Evolutionary conservation across 495 filamentous ascomycete genomes (phyloP).

Genomic region (Neurospora sp.): DNA sequence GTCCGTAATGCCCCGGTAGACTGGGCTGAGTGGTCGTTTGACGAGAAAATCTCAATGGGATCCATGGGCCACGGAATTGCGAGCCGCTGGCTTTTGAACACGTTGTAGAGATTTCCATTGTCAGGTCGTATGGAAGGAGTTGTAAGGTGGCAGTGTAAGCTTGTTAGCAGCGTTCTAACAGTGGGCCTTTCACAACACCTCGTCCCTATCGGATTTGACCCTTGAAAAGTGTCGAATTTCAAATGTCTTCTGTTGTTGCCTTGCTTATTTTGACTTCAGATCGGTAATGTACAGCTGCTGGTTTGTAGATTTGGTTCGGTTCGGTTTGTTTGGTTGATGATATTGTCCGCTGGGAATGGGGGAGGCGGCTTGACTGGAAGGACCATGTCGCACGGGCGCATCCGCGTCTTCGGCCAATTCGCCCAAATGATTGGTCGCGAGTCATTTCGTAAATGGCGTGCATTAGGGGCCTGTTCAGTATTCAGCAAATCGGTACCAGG

Average conservation of each 20-base stretch:
- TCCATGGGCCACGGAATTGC: neutral
- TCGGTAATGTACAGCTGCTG: neutral
- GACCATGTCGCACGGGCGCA: neutral
- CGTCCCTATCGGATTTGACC: neutral
- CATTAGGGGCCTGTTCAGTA: neutral
- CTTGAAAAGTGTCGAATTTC: neutral
- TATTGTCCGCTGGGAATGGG: neutral
- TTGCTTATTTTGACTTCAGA: neutral
- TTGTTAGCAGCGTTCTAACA: neutral
- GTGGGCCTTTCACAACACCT: neutral
- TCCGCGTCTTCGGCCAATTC: neutral
- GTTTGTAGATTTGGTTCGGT: neutral
- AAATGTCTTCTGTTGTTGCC: neutral
- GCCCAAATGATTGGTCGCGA: neutral
- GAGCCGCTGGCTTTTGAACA: neutral
- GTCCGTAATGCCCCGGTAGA: neutral
- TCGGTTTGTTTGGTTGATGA: neutral
- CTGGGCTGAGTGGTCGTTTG: neutral
- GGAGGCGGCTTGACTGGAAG: neutral
- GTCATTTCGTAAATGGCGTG: neutral
- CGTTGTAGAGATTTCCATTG: neutral
- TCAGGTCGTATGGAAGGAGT: neutral
- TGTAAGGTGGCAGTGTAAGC: neutral
- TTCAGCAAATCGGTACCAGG: neutral
- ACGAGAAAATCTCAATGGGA: neutral